phyloP scores from a whole-genome alignment of 352 stramenopile species.

The Phytophthora colocasiae region DNA sequence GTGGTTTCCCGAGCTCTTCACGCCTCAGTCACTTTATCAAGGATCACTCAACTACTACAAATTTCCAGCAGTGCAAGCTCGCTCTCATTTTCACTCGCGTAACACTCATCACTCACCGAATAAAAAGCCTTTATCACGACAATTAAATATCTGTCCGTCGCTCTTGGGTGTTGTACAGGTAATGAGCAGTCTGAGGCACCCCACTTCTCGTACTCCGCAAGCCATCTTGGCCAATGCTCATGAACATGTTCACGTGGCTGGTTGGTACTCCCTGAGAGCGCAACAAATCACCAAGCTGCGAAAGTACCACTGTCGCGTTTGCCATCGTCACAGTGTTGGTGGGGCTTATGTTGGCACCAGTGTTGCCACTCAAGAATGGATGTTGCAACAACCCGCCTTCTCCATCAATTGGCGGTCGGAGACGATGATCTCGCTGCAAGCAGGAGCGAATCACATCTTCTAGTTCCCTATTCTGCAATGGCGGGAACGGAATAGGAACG shows the following conservation, averaged over 20 bases:
- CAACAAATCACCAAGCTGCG: conserved; percentile 58
- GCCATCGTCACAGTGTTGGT: conserved; percentile 46
- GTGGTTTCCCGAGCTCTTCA: no score
- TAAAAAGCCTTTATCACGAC: not conserved
- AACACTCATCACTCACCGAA: not conserved
- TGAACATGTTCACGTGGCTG: conserved; percentile 56
- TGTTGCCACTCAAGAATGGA: conserved; percentile 66
- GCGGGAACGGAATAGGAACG: conserved; percentile 91
- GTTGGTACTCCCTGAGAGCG: conserved; percentile 53
- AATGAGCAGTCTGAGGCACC: conserved; percentile 22
- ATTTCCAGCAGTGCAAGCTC: no score
- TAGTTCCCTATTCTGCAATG: conserved; percentile 80
- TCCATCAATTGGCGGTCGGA: conserved; percentile 83
- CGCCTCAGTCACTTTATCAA: no score
- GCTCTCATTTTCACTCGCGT: no score
- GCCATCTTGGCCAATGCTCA: conserved; percentile 55
- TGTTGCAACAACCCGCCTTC: conserved; percentile 82
- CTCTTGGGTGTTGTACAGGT: conserved; percentile 72
- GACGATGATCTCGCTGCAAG: conserved; percentile 83
- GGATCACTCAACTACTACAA: no score
- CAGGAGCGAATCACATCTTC: conserved; percentile 90
- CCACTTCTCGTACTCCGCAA: conserved; percentile 28
- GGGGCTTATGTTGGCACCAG: conserved; percentile 26
- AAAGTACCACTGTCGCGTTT: conserved; percentile 51
- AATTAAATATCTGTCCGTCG: conserved; percentile 72